phyloP scores from a whole-genome alignment of 352 stramenopile genomes.

The Globisporangium solare region DNA sequence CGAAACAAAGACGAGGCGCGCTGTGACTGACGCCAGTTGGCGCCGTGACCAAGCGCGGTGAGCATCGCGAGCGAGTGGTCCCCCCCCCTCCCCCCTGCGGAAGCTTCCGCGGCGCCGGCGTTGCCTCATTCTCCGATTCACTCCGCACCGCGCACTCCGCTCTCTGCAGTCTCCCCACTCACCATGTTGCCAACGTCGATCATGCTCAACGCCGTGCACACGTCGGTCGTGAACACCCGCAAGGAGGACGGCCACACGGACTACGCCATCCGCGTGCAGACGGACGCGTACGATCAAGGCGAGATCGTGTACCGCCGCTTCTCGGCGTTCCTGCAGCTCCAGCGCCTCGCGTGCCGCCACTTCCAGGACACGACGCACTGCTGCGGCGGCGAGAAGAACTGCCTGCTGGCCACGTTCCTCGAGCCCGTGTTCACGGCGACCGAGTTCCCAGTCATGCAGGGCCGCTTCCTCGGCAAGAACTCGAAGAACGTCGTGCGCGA shows the following conservation, averaged over 20 bases:
- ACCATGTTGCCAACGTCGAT: slow-evolving; percentile 36
- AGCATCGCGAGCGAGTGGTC: too few relatives aligned
- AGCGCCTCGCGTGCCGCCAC: slow-evolving; percentile 63
- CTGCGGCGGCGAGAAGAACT: slow-evolving; percentile 62
- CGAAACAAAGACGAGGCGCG: too few relatives aligned
- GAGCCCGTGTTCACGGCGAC: slow-evolving; percentile 63
- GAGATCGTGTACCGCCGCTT: slow-evolving; percentile 81
- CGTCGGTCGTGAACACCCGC: slow-evolving; percentile 63
- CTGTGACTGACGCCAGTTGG: too few relatives aligned
- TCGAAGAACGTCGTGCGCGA: slow-evolving; percentile 73
- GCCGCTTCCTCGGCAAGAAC: slow-evolving; percentile 75
- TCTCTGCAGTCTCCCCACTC: not conserved
- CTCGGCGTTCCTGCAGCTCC: slow-evolving; percentile 82
- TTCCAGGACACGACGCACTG: slow-evolving; percentile 59
- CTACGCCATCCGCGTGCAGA: slow-evolving; percentile 78
- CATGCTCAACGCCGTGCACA: slow-evolving; percentile 49
- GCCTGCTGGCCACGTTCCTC: slow-evolving; percentile 64
- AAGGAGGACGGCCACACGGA: slow-evolving; percentile 79
- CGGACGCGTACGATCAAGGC: slow-evolving; percentile 44
- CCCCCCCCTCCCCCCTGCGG: too few relatives aligned
- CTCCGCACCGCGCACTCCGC: slow-evolving; percentile 4
- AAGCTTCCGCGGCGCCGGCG: too few relatives aligned
- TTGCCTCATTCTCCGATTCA: slow-evolving; percentile 11
- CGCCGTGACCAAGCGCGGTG: too few relatives aligned
- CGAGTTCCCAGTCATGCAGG: slow-evolving; percentile 73